A percentile compares a stretch with the other conserved stretches of the same genome.
phyloP scores from a whole-genome alignment of 164 flowering plant genomes.

The Vitis vinifera region DNA sequence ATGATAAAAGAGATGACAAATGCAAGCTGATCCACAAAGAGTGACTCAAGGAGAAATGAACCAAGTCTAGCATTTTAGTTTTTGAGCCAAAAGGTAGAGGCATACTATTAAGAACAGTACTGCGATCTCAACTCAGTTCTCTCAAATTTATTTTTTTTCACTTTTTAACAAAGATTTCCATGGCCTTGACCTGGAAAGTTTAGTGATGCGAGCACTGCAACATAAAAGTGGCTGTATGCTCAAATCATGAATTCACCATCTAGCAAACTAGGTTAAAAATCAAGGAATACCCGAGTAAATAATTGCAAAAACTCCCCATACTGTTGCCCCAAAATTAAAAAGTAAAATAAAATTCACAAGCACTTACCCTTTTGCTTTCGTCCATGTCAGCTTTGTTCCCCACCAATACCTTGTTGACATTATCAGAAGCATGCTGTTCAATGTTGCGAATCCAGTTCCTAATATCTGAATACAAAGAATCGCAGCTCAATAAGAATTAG shows the following conservation, averaged over 20 bases:
- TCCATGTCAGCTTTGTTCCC: slow-evolving; percentile 53
- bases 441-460: slow-evolving; percentile 39
- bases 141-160: neutral
- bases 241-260: neutral
- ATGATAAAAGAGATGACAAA: neutral
- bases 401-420: slow-evolving; percentile 38
- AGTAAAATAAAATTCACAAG: too few species aligned
- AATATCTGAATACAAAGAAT: slow-evolving; percentile 19
- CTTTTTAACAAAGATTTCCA: neutral
- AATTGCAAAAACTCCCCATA: neutral
- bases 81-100: neutral
- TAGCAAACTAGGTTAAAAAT: neutral
- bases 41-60: neutral
- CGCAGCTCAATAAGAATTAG: neutral
- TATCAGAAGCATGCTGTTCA: slow-evolving; percentile 41
- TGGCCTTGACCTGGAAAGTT: neutral
- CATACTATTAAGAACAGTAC: neutral
- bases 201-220: neutral
- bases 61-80: neutral
- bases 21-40: neutral
- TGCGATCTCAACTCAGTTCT: neutral
- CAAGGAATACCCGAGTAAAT: neutral
- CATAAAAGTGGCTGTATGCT: neutral
- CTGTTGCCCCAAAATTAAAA: too few species aligned
- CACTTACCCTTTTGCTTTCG: slow-evolving; percentile 41